Evolutionary conservation across 78 protist genomes (phyloP).

Genomic region (Trichosphaerium sp.): DNA sequence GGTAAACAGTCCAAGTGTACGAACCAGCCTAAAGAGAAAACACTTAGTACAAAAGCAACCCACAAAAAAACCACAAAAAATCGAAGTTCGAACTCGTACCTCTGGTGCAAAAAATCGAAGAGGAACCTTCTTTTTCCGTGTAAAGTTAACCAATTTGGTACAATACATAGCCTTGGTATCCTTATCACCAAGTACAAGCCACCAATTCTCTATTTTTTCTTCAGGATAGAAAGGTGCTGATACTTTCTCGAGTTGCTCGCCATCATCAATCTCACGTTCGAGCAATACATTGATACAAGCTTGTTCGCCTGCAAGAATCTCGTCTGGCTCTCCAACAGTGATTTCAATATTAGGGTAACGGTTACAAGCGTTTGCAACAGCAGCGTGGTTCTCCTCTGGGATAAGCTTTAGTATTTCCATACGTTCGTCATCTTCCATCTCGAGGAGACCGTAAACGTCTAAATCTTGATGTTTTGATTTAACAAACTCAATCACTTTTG

Average conservation of each 20-base stretch:
- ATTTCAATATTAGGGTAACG: slow-evolving; percentile 56
- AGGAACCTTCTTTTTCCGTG: slow-evolving; percentile 10
- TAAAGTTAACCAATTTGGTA: slow-evolving; percentile 52
- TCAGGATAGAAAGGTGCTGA: slow-evolving; percentile 55
- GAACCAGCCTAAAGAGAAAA: slow-evolving; percentile 50
- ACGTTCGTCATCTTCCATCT: slow-evolving; percentile 70
- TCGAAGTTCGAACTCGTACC: too few species aligned
- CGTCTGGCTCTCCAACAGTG: slow-evolving; percentile 11
- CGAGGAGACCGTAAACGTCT: slow-evolving; percentile 73
- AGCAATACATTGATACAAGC: slow-evolving; percentile 42
- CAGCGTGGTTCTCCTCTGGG: slow-evolving; percentile 18
- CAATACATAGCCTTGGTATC: slow-evolving; percentile 22
- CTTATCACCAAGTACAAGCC: slow-evolving; percentile 2
- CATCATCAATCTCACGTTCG: slow-evolving; percentile 52
- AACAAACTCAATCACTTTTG: slow-evolving; percentile 20
- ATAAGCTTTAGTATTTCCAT: slow-evolving; percentile 23
- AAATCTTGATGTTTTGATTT: too few species aligned
- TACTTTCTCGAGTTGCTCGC: slow-evolving; percentile 19
- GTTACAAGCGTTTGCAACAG: slow-evolving; percentile 14
- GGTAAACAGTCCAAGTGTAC: slow-evolving; percentile 49
- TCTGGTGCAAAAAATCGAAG: slow-evolving; percentile 77
- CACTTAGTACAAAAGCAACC: too few species aligned
- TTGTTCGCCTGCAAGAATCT: slow-evolving; percentile 10
- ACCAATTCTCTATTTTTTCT: slow-evolving; percentile 54
- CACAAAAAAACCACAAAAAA: too few species aligned